Conservation (phyloP, 2,329 filamentous ascomycete genomes). For the Didymellaceae sp. region DNA sequence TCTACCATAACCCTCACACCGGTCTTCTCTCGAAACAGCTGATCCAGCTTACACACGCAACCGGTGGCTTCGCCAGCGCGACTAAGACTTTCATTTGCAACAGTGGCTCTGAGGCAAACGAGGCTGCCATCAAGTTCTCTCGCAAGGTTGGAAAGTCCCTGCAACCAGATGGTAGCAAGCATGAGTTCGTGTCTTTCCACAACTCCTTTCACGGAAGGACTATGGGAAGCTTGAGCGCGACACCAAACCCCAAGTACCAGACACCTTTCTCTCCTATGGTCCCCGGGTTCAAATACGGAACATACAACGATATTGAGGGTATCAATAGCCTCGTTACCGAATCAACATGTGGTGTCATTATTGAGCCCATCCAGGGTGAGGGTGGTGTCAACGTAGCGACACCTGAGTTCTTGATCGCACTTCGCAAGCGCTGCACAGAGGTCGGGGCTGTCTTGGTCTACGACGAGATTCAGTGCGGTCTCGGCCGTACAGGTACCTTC, state of each 20-base stretch:
- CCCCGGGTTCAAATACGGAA: constrained; percentile 87
- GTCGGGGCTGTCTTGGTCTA: constrained; percentile 90
- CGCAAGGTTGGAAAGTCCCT: constrained; percentile 84
- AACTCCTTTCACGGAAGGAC: constrained; percentile 95
- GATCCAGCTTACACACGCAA: constrained; percentile 78
- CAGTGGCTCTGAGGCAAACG: constrained; percentile 95
- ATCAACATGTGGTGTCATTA: constrained; percentile 89
- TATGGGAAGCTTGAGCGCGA: constrained; percentile 94
- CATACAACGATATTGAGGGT: constrained; percentile 78
- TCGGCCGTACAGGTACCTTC: constrained; percentile 83
- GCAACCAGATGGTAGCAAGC: constrained; percentile 74
- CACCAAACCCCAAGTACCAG: constrained; percentile 97
- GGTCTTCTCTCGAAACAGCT: constrained; percentile 86
- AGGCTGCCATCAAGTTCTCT: constrained; percentile 96
- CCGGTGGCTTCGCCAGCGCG: constrained; percentile 82
- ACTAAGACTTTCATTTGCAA: constrained; percentile 91
- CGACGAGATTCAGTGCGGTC: constrained; percentile 96
- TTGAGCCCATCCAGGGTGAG: constrained; percentile 97
- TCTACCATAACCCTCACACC: constrained; percentile 97
- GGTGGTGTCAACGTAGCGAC: constrained; percentile 87
- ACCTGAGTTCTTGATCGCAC: constrained; percentile 80
- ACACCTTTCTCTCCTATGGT: constrained; percentile 94
- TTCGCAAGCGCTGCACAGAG: constrained; percentile 83
- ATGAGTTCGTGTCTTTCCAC: constrained; percentile 88
- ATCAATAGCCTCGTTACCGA: constrained; percentile 79